Percentiles rank a stretch among this genome's conserved stretches.
Conservation (phyloP, 2,329 filamentous ascomycete species). For the Lecanosticta acicola region DNA sequence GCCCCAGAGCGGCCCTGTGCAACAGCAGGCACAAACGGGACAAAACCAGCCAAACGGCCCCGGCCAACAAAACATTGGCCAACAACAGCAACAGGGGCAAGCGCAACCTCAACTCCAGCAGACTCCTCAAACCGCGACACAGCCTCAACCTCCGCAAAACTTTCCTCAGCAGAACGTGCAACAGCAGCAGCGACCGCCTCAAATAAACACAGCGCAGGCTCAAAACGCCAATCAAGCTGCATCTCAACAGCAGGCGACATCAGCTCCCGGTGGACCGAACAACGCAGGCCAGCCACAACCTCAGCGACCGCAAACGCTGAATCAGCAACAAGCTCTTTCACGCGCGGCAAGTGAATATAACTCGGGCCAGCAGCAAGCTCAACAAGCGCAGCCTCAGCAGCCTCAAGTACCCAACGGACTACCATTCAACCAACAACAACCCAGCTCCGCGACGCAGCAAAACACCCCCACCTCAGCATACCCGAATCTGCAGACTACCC, state of each 20-base stretch:
- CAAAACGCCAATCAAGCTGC: conserved; percentile 20
- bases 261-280: conserved; percentile 12
- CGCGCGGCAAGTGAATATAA: conserved; percentile 29
- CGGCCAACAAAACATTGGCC: conserved; percentile 17
- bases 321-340: conserved; percentile 42
- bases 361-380: conserved; percentile 13
- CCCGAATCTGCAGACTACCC: conserved; percentile 22
- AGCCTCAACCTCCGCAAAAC: conserved; percentile 27
- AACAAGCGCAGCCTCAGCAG: conserved; percentile 17
- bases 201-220: conserved; percentile 11
- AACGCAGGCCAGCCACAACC: conserved; percentile 17
- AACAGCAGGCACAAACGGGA: conserved; percentile 13
- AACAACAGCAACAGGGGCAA: conserved; percentile 25
- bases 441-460: conserved; percentile 18
- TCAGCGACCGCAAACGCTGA: conserved; percentile 33
- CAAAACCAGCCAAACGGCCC: conserved; percentile 19
- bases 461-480: conserved; percentile 20
- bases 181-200: conserved; percentile 17
- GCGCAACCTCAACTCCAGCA: conserved; percentile 19
- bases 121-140: conserved; percentile 29
- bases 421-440: conserved; percentile 17
- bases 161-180: conserved; percentile 27
- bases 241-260: conserved; percentile 16
- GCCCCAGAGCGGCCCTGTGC: conserved; percentile 17
- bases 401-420: conserved; percentile 23